Evolutionary conservation across 2,329 filamentous ascomycete genomes (phyloP).

Genomic region (Apiospora saccharicola): DNA sequence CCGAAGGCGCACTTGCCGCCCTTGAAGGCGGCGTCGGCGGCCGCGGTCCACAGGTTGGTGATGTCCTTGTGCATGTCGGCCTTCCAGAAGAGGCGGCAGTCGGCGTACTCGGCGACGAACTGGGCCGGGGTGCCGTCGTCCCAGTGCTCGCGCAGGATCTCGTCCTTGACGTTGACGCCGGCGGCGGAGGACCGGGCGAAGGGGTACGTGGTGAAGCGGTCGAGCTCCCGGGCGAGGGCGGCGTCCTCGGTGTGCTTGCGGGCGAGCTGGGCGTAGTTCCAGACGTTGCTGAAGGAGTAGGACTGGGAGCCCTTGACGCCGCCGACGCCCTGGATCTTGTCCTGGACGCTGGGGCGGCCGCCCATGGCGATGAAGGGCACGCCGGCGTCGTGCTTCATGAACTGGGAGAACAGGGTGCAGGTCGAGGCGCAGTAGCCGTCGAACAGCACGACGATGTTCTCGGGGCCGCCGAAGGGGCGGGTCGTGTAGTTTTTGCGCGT

Average conservation of each 20-base stretch:
- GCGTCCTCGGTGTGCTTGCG: slow-evolving; percentile 39
- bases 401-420: slow-evolving; percentile 63
- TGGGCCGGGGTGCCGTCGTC: slow-evolving; percentile 54
- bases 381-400: slow-evolving; percentile 58
- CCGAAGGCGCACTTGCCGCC: slow-evolving; percentile 50
- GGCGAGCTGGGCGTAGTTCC: slow-evolving; percentile 37
- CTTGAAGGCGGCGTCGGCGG: slow-evolving; percentile 49
- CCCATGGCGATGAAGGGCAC: slow-evolving; percentile 63
- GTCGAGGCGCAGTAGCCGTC: slow-evolving; percentile 67
- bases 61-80: slow-evolving; percentile 56
- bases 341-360: slow-evolving; percentile 51
- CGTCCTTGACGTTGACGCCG: slow-evolving; percentile 49
- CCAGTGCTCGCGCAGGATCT: slow-evolving; percentile 46
- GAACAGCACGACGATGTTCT: slow-evolving; percentile 66
- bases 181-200: slow-evolving; percentile 43
- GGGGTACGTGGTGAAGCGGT: slow-evolving; percentile 43
- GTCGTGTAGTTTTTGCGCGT: slow-evolving; percentile 50
- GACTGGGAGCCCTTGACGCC: slow-evolving; percentile 60
- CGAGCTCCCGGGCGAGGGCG: slow-evolving; percentile 39
- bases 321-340: slow-evolving; percentile 61
- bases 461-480: slow-evolving; percentile 59
- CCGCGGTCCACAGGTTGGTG: slow-evolving; percentile 55
- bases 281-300: slow-evolving; percentile 42
- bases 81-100: slow-evolving; percentile 61
- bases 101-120: slow-evolving; percentile 54